Base-by-base conservation (phyloP, 805 yeast species). In the Candida pini region DNA sequence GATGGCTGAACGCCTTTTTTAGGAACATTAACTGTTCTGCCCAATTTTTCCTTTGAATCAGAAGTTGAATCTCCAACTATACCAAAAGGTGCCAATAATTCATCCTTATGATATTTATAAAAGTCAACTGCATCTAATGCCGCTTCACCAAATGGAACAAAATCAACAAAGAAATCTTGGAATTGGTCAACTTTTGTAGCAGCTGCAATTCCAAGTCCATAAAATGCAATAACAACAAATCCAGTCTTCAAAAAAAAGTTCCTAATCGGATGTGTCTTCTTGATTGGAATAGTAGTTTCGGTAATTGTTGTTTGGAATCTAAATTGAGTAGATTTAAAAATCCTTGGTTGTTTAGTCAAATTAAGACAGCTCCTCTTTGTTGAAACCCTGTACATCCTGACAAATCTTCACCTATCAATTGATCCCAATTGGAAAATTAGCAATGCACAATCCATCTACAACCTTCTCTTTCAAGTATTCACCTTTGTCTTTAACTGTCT, bases 91-190 rank as follows among this genome's bases (percentile, higher is more conserved):
- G 38, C 29, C 12, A 29, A 21, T 9, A 54, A 22, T 33, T 49
- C 53, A 18, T 47, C 53, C 24, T 28, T 42, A 27, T 54, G 56
- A 27, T 47, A 46, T 41, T 45, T 39, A 18, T 51, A 42, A 33
- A 52, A 61, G 44, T 79, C 84, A 34, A 71, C 62, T 7, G 54
- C 47, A 34, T 74, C 73, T 20, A 80, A 68, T 20, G 72, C 58
- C 16, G 59, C 57, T 47, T 77, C 82, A 25, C 78, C 84, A 33
- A 70, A 66, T 14, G 92, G 92, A 29, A 81, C 72, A 39, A 71
- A 71, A 44, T 78, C 78, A 16, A 77, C 66, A 56, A 78, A 81
- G 30, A 65, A 44, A 45, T 81, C 85, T 45, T 75, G 78, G 53
- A 79, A 69, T 13, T 72, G 64, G 45, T 78, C 82, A 49, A 68